Evolutionary conservation across 1,284 basidiomycete species (phyloP).

Genomic region (Xanthoconium separans): DNA sequence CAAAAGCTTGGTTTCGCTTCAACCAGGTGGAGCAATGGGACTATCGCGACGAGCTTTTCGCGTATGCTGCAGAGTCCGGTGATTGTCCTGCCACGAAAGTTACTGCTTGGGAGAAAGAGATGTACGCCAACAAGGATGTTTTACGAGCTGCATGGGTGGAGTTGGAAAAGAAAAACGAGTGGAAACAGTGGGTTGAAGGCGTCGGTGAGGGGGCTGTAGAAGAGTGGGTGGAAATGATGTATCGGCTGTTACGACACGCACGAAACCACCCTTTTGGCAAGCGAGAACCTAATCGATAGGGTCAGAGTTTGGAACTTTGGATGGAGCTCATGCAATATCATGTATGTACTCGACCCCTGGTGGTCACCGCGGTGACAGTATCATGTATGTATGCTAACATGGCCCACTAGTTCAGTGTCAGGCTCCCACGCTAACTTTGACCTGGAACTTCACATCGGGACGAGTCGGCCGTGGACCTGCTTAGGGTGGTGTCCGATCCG

Average conservation of each 20-base stretch:
- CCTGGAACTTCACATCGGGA: background rate
- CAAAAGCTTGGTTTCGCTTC: conserved; percentile 57
- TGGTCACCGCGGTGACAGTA: too few relatives aligned
- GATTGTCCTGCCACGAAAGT: conserved; percentile 38
- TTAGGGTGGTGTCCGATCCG: too few relatives aligned
- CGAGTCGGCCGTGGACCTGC: too few relatives aligned
- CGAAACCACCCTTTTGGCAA: conserved; percentile 9
- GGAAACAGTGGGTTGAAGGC: conserved; percentile 56
- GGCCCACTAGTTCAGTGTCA: too few relatives aligned
- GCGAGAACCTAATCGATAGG: background rate
- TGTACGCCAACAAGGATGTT: conserved; percentile 49
- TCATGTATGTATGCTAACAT: too few relatives aligned
- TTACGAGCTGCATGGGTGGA: conserved; percentile 59
- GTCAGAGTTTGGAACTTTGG: too few relatives aligned
- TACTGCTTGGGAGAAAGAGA: conserved; percentile 55
- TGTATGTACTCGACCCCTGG: too few relatives aligned
- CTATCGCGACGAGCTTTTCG: conserved; percentile 62
- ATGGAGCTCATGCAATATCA: too few relatives aligned
- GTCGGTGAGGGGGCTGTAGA: conserved; percentile 54
- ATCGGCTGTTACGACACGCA: conserved; percentile 43
- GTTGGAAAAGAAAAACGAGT: conserved; percentile 54
- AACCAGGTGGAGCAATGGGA: conserved; percentile 55
- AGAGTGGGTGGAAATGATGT: conserved; percentile 66
- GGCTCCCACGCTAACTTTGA: background rate
- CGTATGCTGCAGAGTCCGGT: conserved; percentile 41